phyloP scores from a whole-genome alignment of 1,284 basidiomycete genomes.

The Singerocomus inundabilis region DNA sequence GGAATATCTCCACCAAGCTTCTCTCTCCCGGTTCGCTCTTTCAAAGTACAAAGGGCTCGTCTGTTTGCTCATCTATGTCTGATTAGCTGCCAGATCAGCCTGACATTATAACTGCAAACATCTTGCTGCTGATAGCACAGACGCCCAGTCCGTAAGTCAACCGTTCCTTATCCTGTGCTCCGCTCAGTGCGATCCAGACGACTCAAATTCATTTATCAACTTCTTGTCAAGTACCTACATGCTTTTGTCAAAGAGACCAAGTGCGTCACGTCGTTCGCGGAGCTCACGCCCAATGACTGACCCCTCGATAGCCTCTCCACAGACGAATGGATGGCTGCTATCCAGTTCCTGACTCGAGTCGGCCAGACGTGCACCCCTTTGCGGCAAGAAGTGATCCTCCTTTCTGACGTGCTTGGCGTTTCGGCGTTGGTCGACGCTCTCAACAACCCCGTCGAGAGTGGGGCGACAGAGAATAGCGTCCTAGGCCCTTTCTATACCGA shows the following conservation, averaged over 20 bases:
- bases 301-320: constrained; percentile 55
- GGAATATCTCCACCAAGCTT: constrained; percentile 32
- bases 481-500: constrained; percentile 85
- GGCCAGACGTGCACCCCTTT: constrained; percentile 72
- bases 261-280: constrained; percentile 28
- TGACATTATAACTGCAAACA: constrained; percentile 57
- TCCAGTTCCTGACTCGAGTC: constrained; percentile 72
- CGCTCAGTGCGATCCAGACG: constrained; percentile 34
- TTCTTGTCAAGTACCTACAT: constrained; percentile 63
- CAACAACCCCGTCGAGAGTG: constrained; percentile 68
- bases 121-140: constrained; percentile 46
- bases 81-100: constrained; percentile 48
- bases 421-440: constrained; percentile 76
- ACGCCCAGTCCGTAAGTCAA: constrained; percentile 42
- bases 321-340: constrained; percentile 82
- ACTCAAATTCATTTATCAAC: constrained; percentile 46
- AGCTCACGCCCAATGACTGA: neutral
- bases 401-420: constrained; percentile 78
- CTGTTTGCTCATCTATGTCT: constrained; percentile 4
- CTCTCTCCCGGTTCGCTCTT: constrained; percentile 31
- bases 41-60: neutral
- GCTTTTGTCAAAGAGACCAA: constrained; percentile 69
- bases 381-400: constrained; percentile 82
- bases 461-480: constrained; percentile 73
- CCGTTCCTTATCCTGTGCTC: neutral